A percentile compares a stretch with the other conserved stretches of the same genome.
Conservation (phyloP, 805 yeast genomes). For the Metschnikowia colocasiae region DNA sequence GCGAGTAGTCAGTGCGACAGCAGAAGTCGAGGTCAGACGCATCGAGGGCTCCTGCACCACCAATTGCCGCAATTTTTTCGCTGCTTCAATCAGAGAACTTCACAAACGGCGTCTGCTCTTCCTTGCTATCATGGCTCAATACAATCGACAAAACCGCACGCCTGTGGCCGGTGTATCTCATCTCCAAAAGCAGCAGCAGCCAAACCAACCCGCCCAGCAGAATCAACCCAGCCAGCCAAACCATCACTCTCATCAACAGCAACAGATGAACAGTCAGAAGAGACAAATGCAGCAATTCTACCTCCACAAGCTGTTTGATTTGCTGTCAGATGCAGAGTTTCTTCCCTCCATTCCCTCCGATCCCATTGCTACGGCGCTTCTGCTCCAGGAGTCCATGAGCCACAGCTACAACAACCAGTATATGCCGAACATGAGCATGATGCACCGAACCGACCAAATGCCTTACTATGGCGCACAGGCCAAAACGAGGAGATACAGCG, state of each 20-base stretch:
- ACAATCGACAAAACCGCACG: conserved; percentile 6
- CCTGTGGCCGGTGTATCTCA: conserved; percentile 1
- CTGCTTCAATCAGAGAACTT: not conserved
- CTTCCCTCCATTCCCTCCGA: conserved; percentile 27
- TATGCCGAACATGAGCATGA: conserved; percentile 3
- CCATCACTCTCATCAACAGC: conserved; percentile 11
- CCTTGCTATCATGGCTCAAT: conserved; percentile 10
- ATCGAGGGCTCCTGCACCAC: conserved; percentile 7
- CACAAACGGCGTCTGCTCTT: conserved; percentile 3
- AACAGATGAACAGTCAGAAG: conserved; percentile 28
- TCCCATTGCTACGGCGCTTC: conserved; percentile 17
- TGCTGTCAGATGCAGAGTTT: conserved; percentile 69
- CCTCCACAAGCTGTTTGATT: conserved; percentile 64
- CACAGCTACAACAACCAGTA: conserved; percentile 7
- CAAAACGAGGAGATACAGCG: conserved; percentile 15
- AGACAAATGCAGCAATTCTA: conserved; percentile 36
- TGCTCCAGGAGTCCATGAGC: conserved; percentile 14
- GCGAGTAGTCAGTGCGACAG: not conserved
- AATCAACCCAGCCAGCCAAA: not conserved
- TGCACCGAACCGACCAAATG: conserved; percentile 14
- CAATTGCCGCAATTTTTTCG: conserved; percentile 23
- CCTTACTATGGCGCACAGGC: conserved; percentile 14
- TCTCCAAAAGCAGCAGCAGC: conserved; percentile 1
- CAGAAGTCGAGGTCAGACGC: not conserved
- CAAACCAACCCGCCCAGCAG: not conserved